Base-by-base conservation (phyloP, 2,329 filamentous ascomycete species). In the Dactylella cylindrospora region DNA sequence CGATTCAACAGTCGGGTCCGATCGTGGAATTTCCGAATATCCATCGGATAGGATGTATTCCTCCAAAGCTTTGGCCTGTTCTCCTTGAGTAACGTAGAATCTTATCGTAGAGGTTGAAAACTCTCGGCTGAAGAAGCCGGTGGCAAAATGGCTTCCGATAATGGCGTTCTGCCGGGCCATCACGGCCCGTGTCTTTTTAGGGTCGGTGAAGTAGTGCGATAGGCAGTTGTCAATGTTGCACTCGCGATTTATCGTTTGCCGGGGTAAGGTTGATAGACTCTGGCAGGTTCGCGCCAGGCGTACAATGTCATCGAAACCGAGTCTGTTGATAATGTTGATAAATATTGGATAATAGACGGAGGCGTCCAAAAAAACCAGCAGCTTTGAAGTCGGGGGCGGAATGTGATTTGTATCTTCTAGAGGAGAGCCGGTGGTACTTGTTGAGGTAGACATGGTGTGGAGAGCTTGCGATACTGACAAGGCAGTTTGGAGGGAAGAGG, bases 71-170 rank as follows among this genome's bases (percentile, higher is more conserved):
- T 32, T 20, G 1, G 55, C 35, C 12, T 45, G 26, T 8, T 31
- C 22, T 15, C 55, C 55, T 5, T 33, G 22, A 5, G 33, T 53
- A 12, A 52, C 55, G 23, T 53, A 61, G 36, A 61, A 61, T n/a
- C 47, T 40, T 15, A 61, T 9, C 7, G 32, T 13, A 0, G 55
- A 32, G 29, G 55, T 49, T 5, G 22, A 22, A 25, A 29, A 61
- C 23, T 61, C 46, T 31, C 55, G 47, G 19, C 55, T 61, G 35
- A 61, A 61, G 38, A 61, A 43, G n/a, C 47, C 40, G n/a, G 55
- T 53, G 5, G 55, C 47, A 32, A 61, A 61, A 32, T 61, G 55
- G 31, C 55, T 61, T 15, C 55, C 55, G 31, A 61, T 61, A n/a
- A 61, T 32, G 19, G 50, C 44, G 39, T 61, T 61, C 19, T 61